These are phyloP conservation scores for Ophiostoma piceae DNA, from an alignment of 2,329 filamentous ascomycete species.

Conservation along the genomic window DNA sequence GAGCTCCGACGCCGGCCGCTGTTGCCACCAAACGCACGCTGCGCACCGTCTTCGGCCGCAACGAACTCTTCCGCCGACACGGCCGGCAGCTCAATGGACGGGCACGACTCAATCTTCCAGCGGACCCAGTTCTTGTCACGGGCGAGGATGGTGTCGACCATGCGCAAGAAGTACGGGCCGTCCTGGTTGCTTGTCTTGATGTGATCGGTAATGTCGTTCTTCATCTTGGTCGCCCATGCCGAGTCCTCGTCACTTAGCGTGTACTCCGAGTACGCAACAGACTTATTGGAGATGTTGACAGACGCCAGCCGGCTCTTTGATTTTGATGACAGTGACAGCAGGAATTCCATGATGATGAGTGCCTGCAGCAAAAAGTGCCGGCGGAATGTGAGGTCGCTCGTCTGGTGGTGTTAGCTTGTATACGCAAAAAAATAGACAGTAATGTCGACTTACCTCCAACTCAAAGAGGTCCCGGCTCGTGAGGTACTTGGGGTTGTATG, in stretches of 20 bases:
- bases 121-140: slow-evolving; percentile 98
- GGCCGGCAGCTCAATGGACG: slow-evolving; percentile 71
- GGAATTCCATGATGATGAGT: slow-evolving; percentile 88
- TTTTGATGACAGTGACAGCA: slow-evolving; percentile 79
- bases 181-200: slow-evolving; percentile 69
- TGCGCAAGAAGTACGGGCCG: slow-evolving; percentile 89
- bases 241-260: slow-evolving; percentile 77
- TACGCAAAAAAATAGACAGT: slow-evolving; percentile 15
- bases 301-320: slow-evolving; percentile 73
- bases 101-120: slow-evolving; percentile 95
- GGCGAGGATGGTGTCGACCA: slow-evolving; percentile 92
- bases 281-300: slow-evolving; percentile 67
- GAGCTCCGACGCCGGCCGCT: slow-evolving; percentile 66
- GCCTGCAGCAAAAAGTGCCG: slow-evolving; percentile 92
- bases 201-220: slow-evolving; percentile 73
- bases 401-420: slow-evolving; percentile 36
- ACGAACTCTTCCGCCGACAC: slow-evolving; percentile 65
- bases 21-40: slow-evolving; percentile 61
- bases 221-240: slow-evolving; percentile 78
- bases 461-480: slow-evolving; percentile 97
- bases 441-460: slow-evolving; percentile 53
- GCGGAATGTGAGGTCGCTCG: slow-evolving; percentile 90
- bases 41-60: slow-evolving; percentile 61
- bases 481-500: slow-evolving; percentile 95
- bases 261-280: slow-evolving; percentile 75